phyloP scores from a whole-genome alignment of 139 green algal species.

The Micractinium sp. region DNA sequence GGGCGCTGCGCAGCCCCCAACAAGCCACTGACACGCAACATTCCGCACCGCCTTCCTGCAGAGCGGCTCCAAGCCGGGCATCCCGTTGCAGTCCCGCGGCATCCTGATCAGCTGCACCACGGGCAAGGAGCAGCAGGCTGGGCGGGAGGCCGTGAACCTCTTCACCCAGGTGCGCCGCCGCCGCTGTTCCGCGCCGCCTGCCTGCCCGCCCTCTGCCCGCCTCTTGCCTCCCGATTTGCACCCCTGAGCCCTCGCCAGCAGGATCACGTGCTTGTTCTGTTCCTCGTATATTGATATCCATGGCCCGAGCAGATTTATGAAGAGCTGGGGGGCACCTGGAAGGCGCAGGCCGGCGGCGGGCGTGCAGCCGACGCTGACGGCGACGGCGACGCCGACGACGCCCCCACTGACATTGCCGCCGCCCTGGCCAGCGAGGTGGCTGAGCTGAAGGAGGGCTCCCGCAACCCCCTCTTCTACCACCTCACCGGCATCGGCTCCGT shows the following conservation, averaged over 20 bases:
- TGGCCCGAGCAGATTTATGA: conserved; percentile 48
- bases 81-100: conserved; percentile 45
- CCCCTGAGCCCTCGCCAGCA: neutral
- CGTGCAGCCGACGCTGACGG: neutral
- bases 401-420: conserved; percentile 40
- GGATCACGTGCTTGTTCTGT: neutral
- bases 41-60: neutral
- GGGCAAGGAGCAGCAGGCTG: conserved; percentile 48
- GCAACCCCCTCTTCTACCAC: conserved; percentile 42
- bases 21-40: neutral
- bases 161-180: conserved; percentile 43
- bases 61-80: neutral
- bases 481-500: conserved; percentile 33
- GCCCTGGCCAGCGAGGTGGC: conserved; percentile 55
- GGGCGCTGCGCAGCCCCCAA: neutral
- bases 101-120: conserved; percentile 51
- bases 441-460: conserved; percentile 41
- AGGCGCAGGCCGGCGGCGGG: neutral
- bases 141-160: conserved; percentile 47
- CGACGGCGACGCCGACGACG: neutral
- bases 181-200: neutral
- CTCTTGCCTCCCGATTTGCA: neutral
- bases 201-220: too few species aligned
- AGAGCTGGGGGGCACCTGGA: conserved; percentile 28
- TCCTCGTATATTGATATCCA: neutral